Conservation (phyloP, 2,329 filamentous ascomycete species). For the Aspergillus jensenii region DNA sequence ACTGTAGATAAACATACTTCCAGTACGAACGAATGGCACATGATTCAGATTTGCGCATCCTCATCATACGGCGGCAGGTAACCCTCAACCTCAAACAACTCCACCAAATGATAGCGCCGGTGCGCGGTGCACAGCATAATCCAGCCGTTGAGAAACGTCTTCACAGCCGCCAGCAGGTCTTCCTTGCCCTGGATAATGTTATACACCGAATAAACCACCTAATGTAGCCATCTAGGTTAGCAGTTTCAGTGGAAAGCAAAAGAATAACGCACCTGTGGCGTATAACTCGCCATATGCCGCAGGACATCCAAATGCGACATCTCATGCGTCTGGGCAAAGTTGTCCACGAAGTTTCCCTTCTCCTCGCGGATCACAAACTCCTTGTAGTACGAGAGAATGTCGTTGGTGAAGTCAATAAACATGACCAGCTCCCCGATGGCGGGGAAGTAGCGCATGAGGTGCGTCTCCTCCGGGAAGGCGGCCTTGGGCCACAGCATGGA, state of each 20-base stretch:
- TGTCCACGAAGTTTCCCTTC: background rate
- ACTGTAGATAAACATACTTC: too few species aligned
- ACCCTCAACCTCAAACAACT: background rate
- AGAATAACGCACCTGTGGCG: background rate
- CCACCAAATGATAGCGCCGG: background rate
- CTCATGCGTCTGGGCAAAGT: background rate
- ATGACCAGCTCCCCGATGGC: background rate
- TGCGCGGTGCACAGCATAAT: background rate
- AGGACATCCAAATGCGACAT: background rate
- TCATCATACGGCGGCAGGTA: background rate
- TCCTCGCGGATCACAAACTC: background rate
- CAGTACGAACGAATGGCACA: too few species aligned
- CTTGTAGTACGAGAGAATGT: background rate
- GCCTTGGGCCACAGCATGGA: background rate
- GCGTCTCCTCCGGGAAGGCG: background rate
- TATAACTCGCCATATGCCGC: background rate
- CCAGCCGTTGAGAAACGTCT: background rate
- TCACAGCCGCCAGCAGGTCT: background rate
- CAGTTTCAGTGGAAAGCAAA: background rate
- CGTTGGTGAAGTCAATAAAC: background rate
- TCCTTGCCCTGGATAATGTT: background rate
- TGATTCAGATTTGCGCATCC: background rate
- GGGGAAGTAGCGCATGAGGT: background rate
- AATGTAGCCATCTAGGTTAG: background rate
- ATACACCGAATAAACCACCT: background rate